Base-by-base conservation (phyloP, 306 rosid species). In the Crataegus laevigata region DNA sequence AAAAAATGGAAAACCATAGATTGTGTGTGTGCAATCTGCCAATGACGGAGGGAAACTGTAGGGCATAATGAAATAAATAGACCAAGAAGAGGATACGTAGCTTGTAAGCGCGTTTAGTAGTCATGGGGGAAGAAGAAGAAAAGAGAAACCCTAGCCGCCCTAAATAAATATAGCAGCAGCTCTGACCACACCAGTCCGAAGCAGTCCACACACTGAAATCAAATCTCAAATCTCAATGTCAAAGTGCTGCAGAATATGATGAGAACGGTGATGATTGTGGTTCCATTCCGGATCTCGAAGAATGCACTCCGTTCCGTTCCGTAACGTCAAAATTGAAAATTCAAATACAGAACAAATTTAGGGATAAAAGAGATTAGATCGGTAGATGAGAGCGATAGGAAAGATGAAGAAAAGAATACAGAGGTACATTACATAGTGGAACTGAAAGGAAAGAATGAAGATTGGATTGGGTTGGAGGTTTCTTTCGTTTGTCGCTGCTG, bases 61-160 rank as follows among this genome's bases (percentile, higher is more conserved):
- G 29, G 15, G n/a, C 18, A 25, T 25, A 14, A 15, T 7, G 66
- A 81, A 26, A 65, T 63, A n/a, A 47, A 25, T 18, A 26, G 29
- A 57, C 19, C 18, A 50, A 34, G 38, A 40, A 51, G 76, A 91
- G 99, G 99, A 94, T 94, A 94, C 99, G 99, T 67, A 94, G 92
- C 89, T 94, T 94, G 85, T 94, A 94, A 68, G 99, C 99, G 73
- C 99, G 97, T 83, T 94, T 94, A 58, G 99, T 92, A 86, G 98
- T 89, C 98, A 92, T 94, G 75, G 87, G 75, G 75, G 19, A 64
- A 77, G 71, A 68, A 47, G 54, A 15, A 14, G 58, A 76, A 40
- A 69, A 42, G 13, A 62, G 81, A 84, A 85, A 83, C 87, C 91
- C 91, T 84, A 85, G 74, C 38, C 59, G 60, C 68, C 82, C 79